phyloP scores from a whole-genome alignment of 164 flowering plant species.

The Vitis vinifera region DNA sequence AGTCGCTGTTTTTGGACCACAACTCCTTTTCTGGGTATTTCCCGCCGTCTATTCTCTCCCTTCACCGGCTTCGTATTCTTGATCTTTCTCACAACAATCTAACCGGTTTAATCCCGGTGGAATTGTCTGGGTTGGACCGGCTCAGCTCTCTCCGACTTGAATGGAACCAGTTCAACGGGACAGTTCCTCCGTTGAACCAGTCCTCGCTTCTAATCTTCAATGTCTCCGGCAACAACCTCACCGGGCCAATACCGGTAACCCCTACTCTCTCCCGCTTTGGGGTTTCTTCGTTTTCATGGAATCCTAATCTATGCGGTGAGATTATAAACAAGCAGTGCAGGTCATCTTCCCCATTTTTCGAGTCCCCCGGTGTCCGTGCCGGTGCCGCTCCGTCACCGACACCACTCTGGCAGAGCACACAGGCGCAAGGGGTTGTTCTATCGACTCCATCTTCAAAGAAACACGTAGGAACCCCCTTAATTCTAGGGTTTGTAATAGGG shows the following conservation, averaged over 20 bases:
- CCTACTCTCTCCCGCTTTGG: conserved; percentile 32
- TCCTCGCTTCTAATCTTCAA: conserved; percentile 28
- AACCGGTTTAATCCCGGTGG: conserved; percentile 31
- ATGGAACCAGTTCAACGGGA: conserved; percentile 32
- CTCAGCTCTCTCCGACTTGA: conserved; percentile 27
- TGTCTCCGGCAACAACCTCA: conserved; percentile 37
- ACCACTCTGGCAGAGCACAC: conserved; percentile 23
- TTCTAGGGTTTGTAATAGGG: conserved; percentile 24
- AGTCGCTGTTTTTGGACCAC: conserved; percentile 28
- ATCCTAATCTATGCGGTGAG: conserved; percentile 42
- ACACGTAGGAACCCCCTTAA: conserved; percentile 11
- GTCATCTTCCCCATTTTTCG: conserved; percentile 30
- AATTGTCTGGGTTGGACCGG: conserved; percentile 16
- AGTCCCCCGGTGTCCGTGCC: background rate
- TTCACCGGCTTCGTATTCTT: conserved; percentile 27
- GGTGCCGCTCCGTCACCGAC: conserved; percentile 12
- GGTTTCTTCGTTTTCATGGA: conserved; percentile 28
- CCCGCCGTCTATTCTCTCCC: conserved; percentile 33
- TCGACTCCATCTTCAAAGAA: conserved; percentile 15
- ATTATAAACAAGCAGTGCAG: conserved; percentile 27
- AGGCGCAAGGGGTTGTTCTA: conserved; percentile 19
- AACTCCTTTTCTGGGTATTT: conserved; percentile 37
- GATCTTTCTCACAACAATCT: conserved; percentile 32
- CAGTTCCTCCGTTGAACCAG: conserved; percentile 37
- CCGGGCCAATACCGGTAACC: conserved; percentile 37